Conservation (phyloP, 1,284 basidiomycete genomes). For the Athelia psychrophila region DNA sequence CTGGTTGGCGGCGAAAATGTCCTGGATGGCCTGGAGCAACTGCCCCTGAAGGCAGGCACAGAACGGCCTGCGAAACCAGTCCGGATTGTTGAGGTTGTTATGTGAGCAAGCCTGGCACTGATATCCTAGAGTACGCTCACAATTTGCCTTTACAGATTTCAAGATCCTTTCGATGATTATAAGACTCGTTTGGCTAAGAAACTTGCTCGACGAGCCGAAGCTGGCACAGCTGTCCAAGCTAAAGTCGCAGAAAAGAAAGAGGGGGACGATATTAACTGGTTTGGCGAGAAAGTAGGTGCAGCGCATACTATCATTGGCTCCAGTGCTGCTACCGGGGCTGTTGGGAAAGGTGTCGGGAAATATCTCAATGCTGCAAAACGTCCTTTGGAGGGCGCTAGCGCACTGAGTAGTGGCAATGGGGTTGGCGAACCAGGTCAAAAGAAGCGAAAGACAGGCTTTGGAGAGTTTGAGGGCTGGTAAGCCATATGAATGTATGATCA, state of each 20-base stretch:
- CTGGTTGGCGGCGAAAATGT: slow-evolving; percentile 93
- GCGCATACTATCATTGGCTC: slow-evolving; percentile 28
- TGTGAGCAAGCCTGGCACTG: slow-evolving; percentile 43
- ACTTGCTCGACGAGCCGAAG: slow-evolving; percentile 64
- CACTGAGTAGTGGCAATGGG: slow-evolving; percentile 9
- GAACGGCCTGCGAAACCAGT: slow-evolving; percentile 86
- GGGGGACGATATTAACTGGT: slow-evolving; percentile 76
- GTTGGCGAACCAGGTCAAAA: slow-evolving; percentile 52
- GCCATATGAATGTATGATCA: slow-evolving; percentile 7
- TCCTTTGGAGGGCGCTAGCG: slow-evolving; percentile 26
- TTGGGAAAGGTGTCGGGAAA: slow-evolving; percentile 50
- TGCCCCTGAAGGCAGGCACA: slow-evolving; percentile 79
- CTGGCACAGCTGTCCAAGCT: slow-evolving; percentile 33
- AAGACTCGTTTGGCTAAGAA: slow-evolving; percentile 75
- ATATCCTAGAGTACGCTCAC: slow-evolving; percentile 1
- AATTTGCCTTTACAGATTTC: slow-evolving; percentile 45
- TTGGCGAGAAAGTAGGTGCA: slow-evolving; percentile 72
- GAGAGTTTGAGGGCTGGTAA: slow-evolving; percentile 74
- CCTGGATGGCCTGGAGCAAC: slow-evolving; percentile 78
- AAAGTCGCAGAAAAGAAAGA: slow-evolving; percentile 38
- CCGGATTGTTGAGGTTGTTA: slow-evolving; percentile 72
- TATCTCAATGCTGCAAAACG: slow-evolving; percentile 60
- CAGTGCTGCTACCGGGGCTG: slow-evolving; percentile 24
- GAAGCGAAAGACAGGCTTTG: slow-evolving; percentile 76
- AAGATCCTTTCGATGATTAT: slow-evolving; percentile 87